phyloP scores from a whole-genome alignment of 257 asterid species.

The Penstemon barbatus region DNA sequence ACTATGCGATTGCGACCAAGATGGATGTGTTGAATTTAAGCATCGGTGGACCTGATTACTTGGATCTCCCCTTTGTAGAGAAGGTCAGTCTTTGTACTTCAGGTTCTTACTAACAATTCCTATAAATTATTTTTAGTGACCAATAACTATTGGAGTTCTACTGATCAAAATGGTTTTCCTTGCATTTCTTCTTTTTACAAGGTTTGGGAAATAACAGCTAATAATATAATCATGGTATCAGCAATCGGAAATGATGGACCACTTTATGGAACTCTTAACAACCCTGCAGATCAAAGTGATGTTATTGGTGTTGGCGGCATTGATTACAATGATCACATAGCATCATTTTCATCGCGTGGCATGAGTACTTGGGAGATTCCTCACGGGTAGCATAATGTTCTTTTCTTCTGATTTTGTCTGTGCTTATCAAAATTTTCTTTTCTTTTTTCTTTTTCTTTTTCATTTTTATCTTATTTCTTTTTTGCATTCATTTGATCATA shows the following conservation, averaged over 20 bases:
- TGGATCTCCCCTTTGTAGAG: slow-evolving; percentile 93
- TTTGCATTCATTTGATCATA: too few species aligned
- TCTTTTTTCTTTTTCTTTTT: not conserved
- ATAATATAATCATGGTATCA: slow-evolving; percentile 94
- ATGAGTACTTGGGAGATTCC: slow-evolving; percentile 99
- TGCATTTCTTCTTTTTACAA: slow-evolving; percentile 34
- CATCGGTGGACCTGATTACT: slow-evolving; percentile 97
- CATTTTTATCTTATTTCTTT: not conserved
- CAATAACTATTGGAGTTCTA: slow-evolving; percentile 1
- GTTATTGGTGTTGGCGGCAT: slow-evolving; percentile 99
- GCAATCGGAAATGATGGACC: slow-evolving; percentile 99
- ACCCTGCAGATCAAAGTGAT: slow-evolving; percentile 99
- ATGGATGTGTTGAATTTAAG: slow-evolving; percentile 99
- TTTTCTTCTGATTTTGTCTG: slow-evolving; percentile 23
- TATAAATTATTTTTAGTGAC: not conserved
- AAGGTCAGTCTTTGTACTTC: slow-evolving; percentile 49
- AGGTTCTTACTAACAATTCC: not conserved
- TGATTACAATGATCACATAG: slow-evolving; percentile 97
- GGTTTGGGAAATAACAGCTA: slow-evolving; percentile 99
- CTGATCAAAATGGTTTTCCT: slow-evolving; percentile 10
- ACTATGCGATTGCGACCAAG: slow-evolving; percentile 90
- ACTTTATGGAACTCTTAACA: slow-evolving; percentile 96
- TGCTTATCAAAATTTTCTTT: slow-evolving; percentile 7
- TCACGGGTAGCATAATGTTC: slow-evolving; percentile 70
- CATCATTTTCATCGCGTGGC: slow-evolving; percentile 99